phyloP scores from a whole-genome alignment of 257 asterid species.

The Solanum microdontum region DNA sequence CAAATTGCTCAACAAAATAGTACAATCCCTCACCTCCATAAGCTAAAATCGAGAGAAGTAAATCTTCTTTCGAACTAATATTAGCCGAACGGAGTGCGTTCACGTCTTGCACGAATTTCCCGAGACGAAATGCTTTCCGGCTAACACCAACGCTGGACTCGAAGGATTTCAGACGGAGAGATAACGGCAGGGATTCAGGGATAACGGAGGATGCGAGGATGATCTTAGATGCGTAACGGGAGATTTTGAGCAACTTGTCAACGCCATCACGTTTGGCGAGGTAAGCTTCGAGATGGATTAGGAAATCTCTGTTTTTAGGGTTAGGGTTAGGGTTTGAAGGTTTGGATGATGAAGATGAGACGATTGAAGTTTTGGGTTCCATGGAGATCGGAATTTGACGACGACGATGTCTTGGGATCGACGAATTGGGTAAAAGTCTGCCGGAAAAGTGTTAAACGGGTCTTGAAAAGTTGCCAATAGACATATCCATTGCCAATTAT shows the following conservation, averaged over 20 bases:
- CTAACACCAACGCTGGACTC: conserved; percentile 81
- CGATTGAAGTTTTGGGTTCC: conserved; percentile 23
- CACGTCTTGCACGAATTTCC: conserved; percentile 86
- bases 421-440: neutral
- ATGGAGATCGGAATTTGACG: conserved; percentile 5
- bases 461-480: neutral
- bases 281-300: conserved; percentile 71
- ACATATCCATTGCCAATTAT: neutral
- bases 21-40: conserved; percentile 85
- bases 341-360: neutral
- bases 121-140: conserved; percentile 87
- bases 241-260: conserved; percentile 73
- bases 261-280: conserved; percentile 85
- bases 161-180: conserved; percentile 59
- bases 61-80: conserved; percentile 9
- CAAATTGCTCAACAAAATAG: conserved; percentile 77
- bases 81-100: conserved; percentile 46
- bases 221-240: conserved; percentile 84
- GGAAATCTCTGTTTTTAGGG: conserved; percentile 30
- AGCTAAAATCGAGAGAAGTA: conserved; percentile 28
- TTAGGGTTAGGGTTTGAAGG: conserved; percentile 8
- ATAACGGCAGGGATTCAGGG: conserved; percentile 9
- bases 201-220: conserved; percentile 50
- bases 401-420: neutral
- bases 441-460: neutral